A percentile compares a stretch with the other conserved stretches of the same genome.
phyloP scores from a whole-genome alignment of 2,329 filamentous ascomycete genomes.

The Parafenestella ontariensis region DNA sequence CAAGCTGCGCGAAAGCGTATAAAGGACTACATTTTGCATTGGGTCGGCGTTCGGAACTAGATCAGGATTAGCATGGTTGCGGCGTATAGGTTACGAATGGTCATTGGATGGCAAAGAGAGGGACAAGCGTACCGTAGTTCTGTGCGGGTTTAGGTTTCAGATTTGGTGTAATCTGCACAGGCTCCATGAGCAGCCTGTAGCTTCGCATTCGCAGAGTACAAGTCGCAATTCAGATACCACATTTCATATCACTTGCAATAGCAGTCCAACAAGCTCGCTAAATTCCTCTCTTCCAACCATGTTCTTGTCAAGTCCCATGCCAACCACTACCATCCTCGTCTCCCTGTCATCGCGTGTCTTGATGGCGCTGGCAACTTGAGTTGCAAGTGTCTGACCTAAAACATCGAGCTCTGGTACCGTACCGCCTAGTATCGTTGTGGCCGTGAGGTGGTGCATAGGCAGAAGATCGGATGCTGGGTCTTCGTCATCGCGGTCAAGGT shows the following conservation, averaged over 20 bases:
- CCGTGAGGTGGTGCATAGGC: conserved; percentile 81
- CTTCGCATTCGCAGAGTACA: neutral
- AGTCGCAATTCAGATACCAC: conserved; percentile 1
- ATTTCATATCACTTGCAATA: conserved; percentile 46
- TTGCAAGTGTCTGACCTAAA: conserved; percentile 85
- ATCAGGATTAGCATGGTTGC: conserved; percentile 24
- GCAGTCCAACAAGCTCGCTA: conserved; percentile 53
- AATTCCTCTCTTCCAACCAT: conserved; percentile 59
- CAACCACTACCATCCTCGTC: conserved; percentile 65
- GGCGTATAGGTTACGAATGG: conserved; percentile 11
- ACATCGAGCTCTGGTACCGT: conserved; percentile 81
- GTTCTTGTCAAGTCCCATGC: conserved; percentile 61
- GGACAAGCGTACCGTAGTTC: conserved; percentile 8
- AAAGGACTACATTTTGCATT: conserved; percentile 23
- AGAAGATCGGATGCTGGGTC: conserved; percentile 60
- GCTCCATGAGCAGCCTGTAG: conserved; percentile 1
- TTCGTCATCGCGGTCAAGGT: conserved; percentile 55
- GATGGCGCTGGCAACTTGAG: conserved; percentile 84
- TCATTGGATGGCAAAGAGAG: neutral
- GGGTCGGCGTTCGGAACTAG: conserved; percentile 30
- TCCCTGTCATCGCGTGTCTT: conserved; percentile 72
- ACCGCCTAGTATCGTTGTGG: conserved; percentile 85
- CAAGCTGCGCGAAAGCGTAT: conserved; percentile 55
- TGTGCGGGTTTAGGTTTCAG: neutral
- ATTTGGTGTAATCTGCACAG: neutral